Conservation (phyloP, 208 protist genomes). For the Kentomonas sorsogonicus region DNA sequence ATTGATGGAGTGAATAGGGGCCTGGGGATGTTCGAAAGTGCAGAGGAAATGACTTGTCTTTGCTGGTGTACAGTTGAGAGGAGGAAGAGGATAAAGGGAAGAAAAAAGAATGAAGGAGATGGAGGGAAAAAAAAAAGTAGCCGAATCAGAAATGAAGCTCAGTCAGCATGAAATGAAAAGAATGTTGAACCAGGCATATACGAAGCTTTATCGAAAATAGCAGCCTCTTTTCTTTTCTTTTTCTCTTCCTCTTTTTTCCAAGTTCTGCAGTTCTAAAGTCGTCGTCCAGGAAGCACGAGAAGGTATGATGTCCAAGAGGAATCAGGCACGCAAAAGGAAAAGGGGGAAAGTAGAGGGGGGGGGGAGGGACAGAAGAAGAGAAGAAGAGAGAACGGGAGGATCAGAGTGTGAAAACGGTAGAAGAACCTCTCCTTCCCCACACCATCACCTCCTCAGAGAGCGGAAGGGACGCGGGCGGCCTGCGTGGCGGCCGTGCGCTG, state of each 20-base stretch:
- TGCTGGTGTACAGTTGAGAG: not conserved
- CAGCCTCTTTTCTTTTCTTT: no score
- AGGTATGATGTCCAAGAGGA: no score
- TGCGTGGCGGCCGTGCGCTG: slow-evolving; percentile 42
- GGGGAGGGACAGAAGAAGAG: not conserved
- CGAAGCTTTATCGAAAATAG: no score
- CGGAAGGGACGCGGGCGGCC: not conserved
- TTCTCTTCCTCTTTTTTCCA: no score
- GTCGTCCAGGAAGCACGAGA: no score
- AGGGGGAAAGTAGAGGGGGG: no score
- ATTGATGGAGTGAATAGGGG: not conserved
- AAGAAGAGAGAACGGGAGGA: not conserved
- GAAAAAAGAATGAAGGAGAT: slow-evolving; percentile 3
- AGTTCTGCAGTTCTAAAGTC: no score
- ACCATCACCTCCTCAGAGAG: not conserved
- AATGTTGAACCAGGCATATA: no score
- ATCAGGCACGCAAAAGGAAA: no score
- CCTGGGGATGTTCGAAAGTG: no score
- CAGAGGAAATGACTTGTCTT: no score
- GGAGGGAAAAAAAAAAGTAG: not conserved
- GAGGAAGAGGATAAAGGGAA: not conserved
- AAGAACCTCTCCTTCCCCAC: no score
- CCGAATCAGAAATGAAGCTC: not conserved
- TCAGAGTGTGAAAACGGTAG: not conserved
- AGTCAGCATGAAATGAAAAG: not conserved